Conservation (phyloP, 306 rosid genomes). For the Prunus mira region DNA sequence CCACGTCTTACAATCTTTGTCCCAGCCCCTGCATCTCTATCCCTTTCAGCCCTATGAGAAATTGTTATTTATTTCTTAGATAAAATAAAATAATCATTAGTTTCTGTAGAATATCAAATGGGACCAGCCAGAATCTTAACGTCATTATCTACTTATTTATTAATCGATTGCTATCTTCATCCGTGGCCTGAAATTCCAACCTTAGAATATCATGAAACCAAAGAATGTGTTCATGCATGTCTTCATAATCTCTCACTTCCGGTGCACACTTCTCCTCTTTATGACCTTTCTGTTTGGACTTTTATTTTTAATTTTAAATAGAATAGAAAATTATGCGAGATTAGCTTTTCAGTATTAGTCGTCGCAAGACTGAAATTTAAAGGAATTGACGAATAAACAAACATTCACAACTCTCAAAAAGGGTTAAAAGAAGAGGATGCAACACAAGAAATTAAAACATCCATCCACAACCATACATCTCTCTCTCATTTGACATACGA, state of each 20-base stretch:
- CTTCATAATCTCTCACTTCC: not conserved
- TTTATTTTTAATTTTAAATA: too few relatives aligned
- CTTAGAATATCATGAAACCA: not conserved
- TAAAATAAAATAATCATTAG: not conserved
- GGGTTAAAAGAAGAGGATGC: accelerated
- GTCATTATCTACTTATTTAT: not conserved
- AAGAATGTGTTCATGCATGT: conserved; percentile 27
- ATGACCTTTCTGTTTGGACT: not conserved
- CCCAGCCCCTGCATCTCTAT: not conserved
- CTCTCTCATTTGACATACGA: too few relatives aligned
- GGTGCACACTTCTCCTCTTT: not conserved
- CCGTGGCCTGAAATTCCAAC: not conserved
- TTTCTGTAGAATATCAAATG: not conserved
- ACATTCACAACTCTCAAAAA: too few relatives aligned
- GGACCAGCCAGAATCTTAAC: not conserved
- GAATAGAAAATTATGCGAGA: too few relatives aligned
- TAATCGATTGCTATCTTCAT: too few relatives aligned
- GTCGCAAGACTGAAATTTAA: too few relatives aligned
- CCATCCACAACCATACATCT: too few relatives aligned
- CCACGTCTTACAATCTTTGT: not conserved
- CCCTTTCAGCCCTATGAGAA: not conserved
- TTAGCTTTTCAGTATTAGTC: too few relatives aligned
- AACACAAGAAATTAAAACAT: too few relatives aligned
- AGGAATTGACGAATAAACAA: too few relatives aligned
- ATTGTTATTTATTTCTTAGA: not conserved